Evolutionary conservation across 257 asterid species (phyloP).

Genomic region (Verbena officinalis): DNA sequence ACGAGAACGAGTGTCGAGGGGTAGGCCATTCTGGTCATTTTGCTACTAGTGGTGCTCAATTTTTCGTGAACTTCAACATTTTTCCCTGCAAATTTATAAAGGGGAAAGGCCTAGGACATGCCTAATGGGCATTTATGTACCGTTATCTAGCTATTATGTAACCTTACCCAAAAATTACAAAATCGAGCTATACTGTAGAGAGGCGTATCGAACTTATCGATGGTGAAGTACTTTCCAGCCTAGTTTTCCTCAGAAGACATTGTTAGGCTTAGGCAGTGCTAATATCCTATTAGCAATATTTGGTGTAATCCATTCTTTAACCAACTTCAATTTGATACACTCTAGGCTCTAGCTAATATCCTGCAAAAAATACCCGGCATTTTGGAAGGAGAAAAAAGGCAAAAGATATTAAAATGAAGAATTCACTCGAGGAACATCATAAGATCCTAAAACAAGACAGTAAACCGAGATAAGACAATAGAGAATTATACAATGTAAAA

Average conservation of each 20-base stretch:
- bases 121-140: too few relatives aligned
- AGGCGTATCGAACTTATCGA: not conserved
- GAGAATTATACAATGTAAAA: constrained; percentile 15
- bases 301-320: too few relatives aligned
- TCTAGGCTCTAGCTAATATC: too few relatives aligned
- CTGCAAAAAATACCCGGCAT: too few relatives aligned
- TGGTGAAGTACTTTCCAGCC: too few relatives aligned
- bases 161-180: too few relatives aligned
- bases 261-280: constrained; percentile 6
- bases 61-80: not conserved
- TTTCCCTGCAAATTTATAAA: not conserved
- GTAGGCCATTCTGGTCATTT: constrained; percentile 20
- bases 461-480: not conserved
- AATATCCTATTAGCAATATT: not conserved
- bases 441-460: not conserved
- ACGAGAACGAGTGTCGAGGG: not conserved
- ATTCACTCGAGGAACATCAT: not conserved
- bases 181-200: not conserved
- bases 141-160: too few relatives aligned
- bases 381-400: too few relatives aligned
- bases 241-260: too few relatives aligned
- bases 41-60: not conserved
- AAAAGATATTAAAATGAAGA: too few relatives aligned
- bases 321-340: too few relatives aligned
- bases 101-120: too few relatives aligned